Evolutionary conservation across 768 basidiomycete genomes (phyloP).

Genomic region (Tulasnella sp.): DNA sequence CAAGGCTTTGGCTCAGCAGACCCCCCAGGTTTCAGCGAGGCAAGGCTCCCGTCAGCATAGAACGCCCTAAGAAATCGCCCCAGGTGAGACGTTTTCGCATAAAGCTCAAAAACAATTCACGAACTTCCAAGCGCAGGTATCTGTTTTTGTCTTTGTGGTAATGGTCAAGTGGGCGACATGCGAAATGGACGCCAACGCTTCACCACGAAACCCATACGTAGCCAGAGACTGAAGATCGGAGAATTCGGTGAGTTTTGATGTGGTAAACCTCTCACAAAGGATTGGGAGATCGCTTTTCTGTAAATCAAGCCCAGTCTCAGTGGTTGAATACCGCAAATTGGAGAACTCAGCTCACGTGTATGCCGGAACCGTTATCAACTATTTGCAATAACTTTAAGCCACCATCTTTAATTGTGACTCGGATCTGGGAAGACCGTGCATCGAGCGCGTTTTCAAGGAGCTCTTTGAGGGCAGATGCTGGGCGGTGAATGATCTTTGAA

Average conservation of each 20-base stretch:
- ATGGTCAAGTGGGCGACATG: constrained; percentile 86
- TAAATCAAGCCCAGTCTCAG: neutral
- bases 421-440: constrained; percentile 78
- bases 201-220: constrained; percentile 95
- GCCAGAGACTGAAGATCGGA: constrained; percentile 73
- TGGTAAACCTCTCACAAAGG: constrained; percentile 89
- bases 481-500: constrained; percentile 73
- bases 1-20: constrained; percentile 73
- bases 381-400: constrained; percentile 92
- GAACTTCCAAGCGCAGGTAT: constrained; percentile 88
- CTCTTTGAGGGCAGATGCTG: constrained; percentile 92
- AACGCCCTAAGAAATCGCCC: constrained; percentile 46
- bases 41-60: constrained; percentile 69
- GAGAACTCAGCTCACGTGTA: constrained; percentile 48
- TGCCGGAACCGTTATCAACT: constrained; percentile 93
- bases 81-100: neutral
- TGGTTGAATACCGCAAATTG: neutral
- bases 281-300: constrained; percentile 85
- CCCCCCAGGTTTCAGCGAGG: constrained; percentile 59
- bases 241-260: constrained; percentile 81
- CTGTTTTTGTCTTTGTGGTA: constrained; percentile 76
- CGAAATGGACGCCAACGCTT: constrained; percentile 91
- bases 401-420: constrained; percentile 85
- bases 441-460: constrained; percentile 93
- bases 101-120: constrained; percentile 25